A percentile compares a stretch with the other conserved stretches of the same genome.
These are phyloP conservation scores for Aspergillus nidulans DNA, from an alignment of 495 filamentous ascomycete species.

Conservation along the genomic window DNA sequence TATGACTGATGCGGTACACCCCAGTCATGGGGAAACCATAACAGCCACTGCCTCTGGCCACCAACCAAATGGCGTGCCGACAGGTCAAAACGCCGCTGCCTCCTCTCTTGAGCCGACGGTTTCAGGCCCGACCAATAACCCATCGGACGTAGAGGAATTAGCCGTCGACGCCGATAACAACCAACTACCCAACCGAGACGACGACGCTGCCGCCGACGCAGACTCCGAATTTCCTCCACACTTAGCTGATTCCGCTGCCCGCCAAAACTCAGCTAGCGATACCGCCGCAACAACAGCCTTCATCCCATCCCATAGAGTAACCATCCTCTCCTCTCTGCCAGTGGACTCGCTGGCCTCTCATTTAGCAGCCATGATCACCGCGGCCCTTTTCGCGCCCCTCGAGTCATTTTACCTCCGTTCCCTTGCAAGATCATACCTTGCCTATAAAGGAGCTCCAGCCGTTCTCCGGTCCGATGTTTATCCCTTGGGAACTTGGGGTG, in stretches of 20 bases:
- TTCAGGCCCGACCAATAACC: constrained; percentile 20
- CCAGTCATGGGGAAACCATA: constrained; percentile 12
- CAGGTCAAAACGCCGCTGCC: background rate
- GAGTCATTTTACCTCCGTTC: constrained; percentile 47
- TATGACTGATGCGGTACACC: constrained; percentile 17
- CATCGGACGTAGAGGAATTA: constrained; percentile 39
- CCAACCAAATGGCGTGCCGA: constrained; percentile 9
- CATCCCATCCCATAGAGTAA: constrained; percentile 37
- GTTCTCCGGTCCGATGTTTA: constrained; percentile 29
- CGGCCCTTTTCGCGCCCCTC: constrained; percentile 42
- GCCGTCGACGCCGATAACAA: constrained; percentile 19
- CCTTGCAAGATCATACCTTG: constrained; percentile 38
- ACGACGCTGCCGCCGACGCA: background rate
- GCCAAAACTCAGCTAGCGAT: constrained; percentile 3
- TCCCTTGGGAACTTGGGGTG: constrained; percentile 36
- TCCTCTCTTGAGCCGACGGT: constrained; percentile 3
- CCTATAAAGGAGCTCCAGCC: constrained; percentile 21
- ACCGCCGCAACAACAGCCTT: background rate
- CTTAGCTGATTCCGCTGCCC: constrained; percentile 14
- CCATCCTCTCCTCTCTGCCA: constrained; percentile 46
- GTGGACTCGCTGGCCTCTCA: constrained; percentile 43
- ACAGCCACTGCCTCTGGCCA: constrained; percentile 1
- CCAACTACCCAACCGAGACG: constrained; percentile 3
- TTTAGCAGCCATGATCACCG: constrained; percentile 39
- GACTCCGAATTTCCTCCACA: constrained; percentile 7